Evolutionary conservation across 2,329 filamentous ascomycete genomes (phyloP), one percentile per base, ranked within the genome.

Genomic region (Lasiodiplodia theobromae): DNA sequence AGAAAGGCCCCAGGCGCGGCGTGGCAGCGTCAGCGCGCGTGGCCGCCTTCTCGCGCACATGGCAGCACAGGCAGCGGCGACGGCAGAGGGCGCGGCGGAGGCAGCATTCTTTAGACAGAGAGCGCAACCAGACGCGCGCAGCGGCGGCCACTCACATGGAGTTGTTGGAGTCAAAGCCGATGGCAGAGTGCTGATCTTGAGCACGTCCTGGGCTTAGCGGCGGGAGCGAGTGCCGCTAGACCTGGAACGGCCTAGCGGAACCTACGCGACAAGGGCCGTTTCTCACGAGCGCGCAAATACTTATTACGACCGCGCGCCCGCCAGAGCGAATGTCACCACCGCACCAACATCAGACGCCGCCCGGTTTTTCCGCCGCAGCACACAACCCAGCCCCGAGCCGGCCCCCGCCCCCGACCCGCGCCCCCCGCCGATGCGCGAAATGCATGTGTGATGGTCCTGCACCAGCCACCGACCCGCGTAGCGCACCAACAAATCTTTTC

Each of bases 291-390:
- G 58, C 58, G 58, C 58, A 63, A 63, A 64, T 52, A 64, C 51
- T 56, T 66, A 66, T 56, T 54, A 66, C 51, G 52, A 68, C 57
- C 66, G 66, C 66, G 66, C 66, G 66, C 66, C 56, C 66, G 66
- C 57, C 56, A 68, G 56, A 60, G 66, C 66, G 44, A 53, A 68
- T 62, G 66, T 68, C 56, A 68, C 66, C 47, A 62, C 56, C 57
- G 66, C 66, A 60, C 57, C 66, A 68, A 62, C 66, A 62, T 40
- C 65, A 49, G 31, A 52, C 40, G 53, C 65, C 65, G 52, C 52
- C 65, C 53, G 47, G 49, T 67, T 67, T 67, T 67, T 60, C 65
- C 65, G 54, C 37, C 65, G 44, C 44, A 54, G 63, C 49, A 60
- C 56, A 60, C 56, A 49, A 60, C 54, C 56, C 66, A 60, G 65